These are phyloP conservation scores for Fusarium buxicola DNA, from an alignment of 2,329 filamentous ascomycete genomes.

Conservation along the genomic window DNA sequence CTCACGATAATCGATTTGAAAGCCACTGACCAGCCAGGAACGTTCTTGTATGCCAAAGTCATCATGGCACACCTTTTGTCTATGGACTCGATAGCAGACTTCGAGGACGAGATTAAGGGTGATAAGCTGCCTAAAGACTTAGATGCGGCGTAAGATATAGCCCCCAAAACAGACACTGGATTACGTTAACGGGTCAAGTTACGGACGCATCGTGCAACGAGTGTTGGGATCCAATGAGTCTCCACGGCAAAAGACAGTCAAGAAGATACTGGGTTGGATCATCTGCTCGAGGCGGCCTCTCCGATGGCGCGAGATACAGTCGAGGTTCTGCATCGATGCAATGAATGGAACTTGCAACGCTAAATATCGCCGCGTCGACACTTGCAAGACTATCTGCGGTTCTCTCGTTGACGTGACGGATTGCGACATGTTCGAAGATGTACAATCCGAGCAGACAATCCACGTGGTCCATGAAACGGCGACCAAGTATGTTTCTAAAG, in stretches of 20 bases:
- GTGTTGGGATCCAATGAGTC: rapidly evolving
- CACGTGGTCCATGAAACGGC: background rate
- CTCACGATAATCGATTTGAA: background rate
- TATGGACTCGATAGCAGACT: rapidly evolving
- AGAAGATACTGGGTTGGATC: rapidly evolving
- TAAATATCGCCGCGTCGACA: rapidly evolving
- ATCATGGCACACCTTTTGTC: rapidly evolving
- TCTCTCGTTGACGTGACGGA: rapidly evolving
- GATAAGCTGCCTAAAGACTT: rapidly evolving
- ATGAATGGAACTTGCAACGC: rapidly evolving
- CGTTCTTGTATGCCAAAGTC: background rate
- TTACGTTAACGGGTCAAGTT: rapidly evolving
- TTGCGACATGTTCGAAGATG: rapidly evolving
- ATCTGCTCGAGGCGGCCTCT: background rate
- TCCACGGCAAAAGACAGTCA: rapidly evolving
- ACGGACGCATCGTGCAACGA: rapidly evolving
- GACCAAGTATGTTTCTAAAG: background rate
- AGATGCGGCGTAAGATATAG: background rate
- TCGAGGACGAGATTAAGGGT: rapidly evolving
- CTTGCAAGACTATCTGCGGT: background rate
- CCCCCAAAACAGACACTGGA: background rate
- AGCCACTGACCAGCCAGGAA: background rate
- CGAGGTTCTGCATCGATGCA: background rate
- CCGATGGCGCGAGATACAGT: slow-evolving; percentile 7
- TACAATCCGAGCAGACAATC: rapidly evolving